These are phyloP conservation scores for Cucurbita ficifolia DNA, from an alignment of 306 rosid genomes.

Conservation along the genomic window DNA sequence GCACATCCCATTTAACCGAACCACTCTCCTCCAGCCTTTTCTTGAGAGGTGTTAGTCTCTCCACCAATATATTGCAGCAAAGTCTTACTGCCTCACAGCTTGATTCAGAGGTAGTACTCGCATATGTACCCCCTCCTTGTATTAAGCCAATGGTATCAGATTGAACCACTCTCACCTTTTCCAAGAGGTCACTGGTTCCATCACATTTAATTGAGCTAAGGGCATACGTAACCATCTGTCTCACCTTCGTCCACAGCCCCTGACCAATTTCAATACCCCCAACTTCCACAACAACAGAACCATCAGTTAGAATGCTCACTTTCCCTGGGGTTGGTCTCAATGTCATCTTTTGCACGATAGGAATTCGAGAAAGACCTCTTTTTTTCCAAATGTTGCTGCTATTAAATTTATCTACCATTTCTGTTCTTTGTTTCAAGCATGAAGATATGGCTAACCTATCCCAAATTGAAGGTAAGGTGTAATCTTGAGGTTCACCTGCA, in stretches of 20 bases:
- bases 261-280: constrained; percentile 92
- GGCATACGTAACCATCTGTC: constrained; percentile 72
- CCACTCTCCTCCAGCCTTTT: constrained; percentile 41
- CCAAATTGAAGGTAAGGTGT: constrained; percentile 79
- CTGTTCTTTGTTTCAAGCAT: constrained; percentile 32
- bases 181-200: constrained; percentile 27
- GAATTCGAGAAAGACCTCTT: constrained; percentile 78
- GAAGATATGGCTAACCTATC: constrained; percentile 47
- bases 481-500: constrained; percentile 59
- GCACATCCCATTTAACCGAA: constrained; percentile 58
- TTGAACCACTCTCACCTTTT: constrained; percentile 65
- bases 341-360: constrained; percentile 24
- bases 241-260: constrained; percentile 99
- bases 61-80: constrained; percentile 64
- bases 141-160: constrained; percentile 65
- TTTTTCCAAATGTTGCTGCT: constrained; percentile 51
- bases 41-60: constrained; percentile 56
- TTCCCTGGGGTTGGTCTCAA: constrained; percentile 66
- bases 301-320: constrained; percentile 63
- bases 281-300: constrained; percentile 72
- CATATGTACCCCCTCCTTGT: constrained; percentile 83
- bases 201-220: constrained; percentile 46
- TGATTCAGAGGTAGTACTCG: constrained; percentile 91
- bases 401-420: constrained; percentile 49
- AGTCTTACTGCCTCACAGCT: constrained; percentile 81